Percentiles rank a stretch among this genome's conserved stretches.
phyloP scores from a whole-genome alignment of 2,329 filamentous ascomycete species.

The Alternaria gansuensis region DNA sequence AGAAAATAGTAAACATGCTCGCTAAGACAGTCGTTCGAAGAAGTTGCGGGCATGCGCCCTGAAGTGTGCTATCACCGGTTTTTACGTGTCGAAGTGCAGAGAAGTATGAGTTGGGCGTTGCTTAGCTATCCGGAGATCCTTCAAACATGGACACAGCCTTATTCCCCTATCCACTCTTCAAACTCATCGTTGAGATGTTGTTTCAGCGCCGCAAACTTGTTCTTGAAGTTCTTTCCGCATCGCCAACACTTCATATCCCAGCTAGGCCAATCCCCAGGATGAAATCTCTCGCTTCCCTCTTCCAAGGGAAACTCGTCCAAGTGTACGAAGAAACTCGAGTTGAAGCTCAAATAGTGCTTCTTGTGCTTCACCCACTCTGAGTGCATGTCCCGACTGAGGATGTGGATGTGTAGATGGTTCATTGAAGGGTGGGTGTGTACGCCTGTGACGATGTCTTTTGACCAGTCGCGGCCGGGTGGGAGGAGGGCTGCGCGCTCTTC shows the following conservation, averaged over 20 bases:
- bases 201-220: conserved; percentile 77
- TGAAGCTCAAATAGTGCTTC: conserved; percentile 94
- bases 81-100: neutral
- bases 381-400: conserved; percentile 81
- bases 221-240: conserved; percentile 77
- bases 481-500: conserved; percentile 56
- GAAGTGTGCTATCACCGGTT: neutral
- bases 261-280: conserved; percentile 68
- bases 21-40: neutral
- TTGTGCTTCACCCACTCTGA: conserved; percentile 76
- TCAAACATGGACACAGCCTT: neutral
- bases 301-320: conserved; percentile 82
- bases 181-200: conserved; percentile 79
- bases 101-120: neutral
- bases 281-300: conserved; percentile 68
- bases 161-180: conserved; percentile 70
- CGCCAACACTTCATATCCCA: conserved; percentile 82
- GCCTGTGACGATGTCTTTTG: conserved; percentile 75
- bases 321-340: conserved; percentile 81
- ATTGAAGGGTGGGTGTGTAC: conserved; percentile 91
- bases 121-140: neutral
- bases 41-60: neutral
- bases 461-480: conserved; percentile 81
- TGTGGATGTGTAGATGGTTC: conserved; percentile 90
- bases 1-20: neutral